Conservation (phyloP, 2,329 filamentous ascomycete species). For the Stemphylium lycopersici region DNA sequence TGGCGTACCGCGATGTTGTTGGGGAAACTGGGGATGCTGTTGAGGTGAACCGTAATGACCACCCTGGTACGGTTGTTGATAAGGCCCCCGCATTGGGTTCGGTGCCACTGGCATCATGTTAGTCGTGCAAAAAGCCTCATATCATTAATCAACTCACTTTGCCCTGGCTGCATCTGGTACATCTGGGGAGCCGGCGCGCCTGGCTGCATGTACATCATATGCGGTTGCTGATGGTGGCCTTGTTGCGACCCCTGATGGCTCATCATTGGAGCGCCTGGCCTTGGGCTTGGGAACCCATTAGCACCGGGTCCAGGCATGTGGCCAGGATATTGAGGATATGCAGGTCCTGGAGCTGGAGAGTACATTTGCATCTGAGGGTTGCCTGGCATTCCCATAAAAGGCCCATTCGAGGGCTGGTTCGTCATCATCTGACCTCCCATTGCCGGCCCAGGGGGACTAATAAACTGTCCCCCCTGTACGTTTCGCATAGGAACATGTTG, state of each 20-base stretch:
- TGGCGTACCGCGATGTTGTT: slow-evolving; percentile 49
- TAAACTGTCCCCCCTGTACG: slow-evolving; percentile 76
- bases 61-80: slow-evolving; percentile 48
- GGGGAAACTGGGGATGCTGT: slow-evolving; percentile 49
- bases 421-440: slow-evolving; percentile 84
- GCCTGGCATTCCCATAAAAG: slow-evolving; percentile 72
- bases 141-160: slow-evolving; percentile 65
- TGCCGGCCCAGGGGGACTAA: slow-evolving; percentile 70
- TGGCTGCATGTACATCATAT: slow-evolving; percentile 77
- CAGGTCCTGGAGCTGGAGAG: slow-evolving; percentile 67
- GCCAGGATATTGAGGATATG: slow-evolving; percentile 68
- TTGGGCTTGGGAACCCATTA: slow-evolving; percentile 87
- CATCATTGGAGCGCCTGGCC: slow-evolving; percentile 86
- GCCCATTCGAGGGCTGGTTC: slow-evolving; percentile 69
- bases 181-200: slow-evolving; percentile 76
- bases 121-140: slow-evolving; percentile 4
- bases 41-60: slow-evolving; percentile 49
- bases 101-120: slow-evolving; percentile 39
- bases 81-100: slow-evolving; percentile 46
- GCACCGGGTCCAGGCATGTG: slow-evolving; percentile 62
- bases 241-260: slow-evolving; percentile 92
- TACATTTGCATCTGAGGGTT: slow-evolving; percentile 83
- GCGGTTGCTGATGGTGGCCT: slow-evolving; percentile 68
- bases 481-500: slow-evolving; percentile 75
- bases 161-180: slow-evolving; percentile 73